Percentiles rank a stretch among this genome's conserved stretches.
These are phyloP conservation scores for Pichia sp. DNA, from an alignment of 1,139 yeast genomes.

Conservation along the genomic window DNA sequence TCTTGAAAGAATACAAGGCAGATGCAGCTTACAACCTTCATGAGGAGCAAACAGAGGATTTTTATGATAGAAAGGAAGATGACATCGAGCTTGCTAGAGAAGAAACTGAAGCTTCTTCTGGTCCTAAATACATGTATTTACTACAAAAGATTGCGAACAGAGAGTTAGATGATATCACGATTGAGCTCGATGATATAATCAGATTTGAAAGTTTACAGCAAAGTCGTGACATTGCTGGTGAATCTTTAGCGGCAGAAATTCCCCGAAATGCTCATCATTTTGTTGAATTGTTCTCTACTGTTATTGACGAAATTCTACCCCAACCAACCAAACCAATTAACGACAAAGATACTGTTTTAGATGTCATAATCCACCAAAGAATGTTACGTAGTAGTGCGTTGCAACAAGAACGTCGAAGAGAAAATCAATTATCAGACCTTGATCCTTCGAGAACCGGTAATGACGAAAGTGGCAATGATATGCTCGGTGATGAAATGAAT, in stretches of 20 bases:
- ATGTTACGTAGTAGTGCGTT: slow-evolving; percentile 72
- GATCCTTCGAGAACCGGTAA: slow-evolving; percentile 30
- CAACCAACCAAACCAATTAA: slow-evolving; percentile 69
- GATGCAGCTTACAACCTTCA: slow-evolving; percentile 27
- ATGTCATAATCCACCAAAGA: slow-evolving; percentile 88
- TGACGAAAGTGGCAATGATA: slow-evolving; percentile 13
- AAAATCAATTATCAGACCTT: slow-evolving; percentile 34
- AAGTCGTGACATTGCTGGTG: slow-evolving; percentile 13
- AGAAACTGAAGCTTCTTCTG: slow-evolving; percentile 34
- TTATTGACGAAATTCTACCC: slow-evolving; percentile 81
- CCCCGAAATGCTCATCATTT: slow-evolving; percentile 73
- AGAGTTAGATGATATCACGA: slow-evolving; percentile 58
- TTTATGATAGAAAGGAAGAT: slow-evolving; percentile 34
- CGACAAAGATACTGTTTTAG: slow-evolving; percentile 86
- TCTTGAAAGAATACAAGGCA: slow-evolving; percentile 57
- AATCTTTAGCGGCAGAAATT: slow-evolving; percentile 50
- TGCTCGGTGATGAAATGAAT: slow-evolving; percentile 26
- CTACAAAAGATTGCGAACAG: slow-evolving; percentile 83
- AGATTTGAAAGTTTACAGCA: slow-evolving; percentile 46
- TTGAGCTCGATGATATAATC: slow-evolving; percentile 83
- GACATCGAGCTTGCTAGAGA: slow-evolving; percentile 17
- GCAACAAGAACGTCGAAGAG: slow-evolving; percentile 62
- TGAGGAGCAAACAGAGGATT: slow-evolving; percentile 16
- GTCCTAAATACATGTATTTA: slow-evolving; percentile 73
- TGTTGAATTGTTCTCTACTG: slow-evolving; percentile 67